Base-by-base conservation (phyloP, 2,329 filamentous ascomycete species). In the Lasiodiplodia sp. region DNA sequence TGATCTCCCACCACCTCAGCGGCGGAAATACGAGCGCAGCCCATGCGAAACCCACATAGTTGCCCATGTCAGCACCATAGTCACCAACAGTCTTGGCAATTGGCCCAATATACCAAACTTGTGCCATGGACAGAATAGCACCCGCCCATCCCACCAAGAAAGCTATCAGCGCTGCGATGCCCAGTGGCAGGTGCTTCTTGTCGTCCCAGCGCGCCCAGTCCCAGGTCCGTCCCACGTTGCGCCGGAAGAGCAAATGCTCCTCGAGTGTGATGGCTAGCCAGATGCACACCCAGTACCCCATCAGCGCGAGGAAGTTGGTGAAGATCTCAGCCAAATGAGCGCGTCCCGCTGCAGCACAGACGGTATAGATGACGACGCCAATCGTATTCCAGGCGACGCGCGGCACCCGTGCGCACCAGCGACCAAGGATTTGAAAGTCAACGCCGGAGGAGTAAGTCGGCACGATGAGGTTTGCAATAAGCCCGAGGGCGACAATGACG, bases 241-340 rank as follows among this genome's bases (percentile, higher is more conserved):
- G 79, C 2, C 88, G 83, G 76, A 92, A 92, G 60, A 92, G 81
- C 23, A 89, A 75, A 60, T 89, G 85, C 74, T 92, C 90, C 73
- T 88, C 84, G 2, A 89, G 77, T 2, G 87, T 81, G 57, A 92
- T 89, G 1, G 85, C 84, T 23, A 91, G 83, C 87, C 88, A 90
- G 55, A 91, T 87, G 16, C 84, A 84, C 18, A 90, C 84, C 89
- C 88, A 92, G 77, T 91, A 92, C 5, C 89, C 90, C 87, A 92
- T 91, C 25, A 92, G 79, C 0, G 88, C 88, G 5, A 92, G 82
- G 75, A 92, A 91, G 75, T 91, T 91, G 12, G 87, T 88, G 75
- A 92, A 91, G 69, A 92, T 90, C 31, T 83, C 83, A 0, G 88
- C 86, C 2, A 92, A 82, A 71, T 88, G 78, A 28, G 84, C 82